Conservation (phyloP, 345 rosid species). For the Lumnitzera littorea region DNA sequence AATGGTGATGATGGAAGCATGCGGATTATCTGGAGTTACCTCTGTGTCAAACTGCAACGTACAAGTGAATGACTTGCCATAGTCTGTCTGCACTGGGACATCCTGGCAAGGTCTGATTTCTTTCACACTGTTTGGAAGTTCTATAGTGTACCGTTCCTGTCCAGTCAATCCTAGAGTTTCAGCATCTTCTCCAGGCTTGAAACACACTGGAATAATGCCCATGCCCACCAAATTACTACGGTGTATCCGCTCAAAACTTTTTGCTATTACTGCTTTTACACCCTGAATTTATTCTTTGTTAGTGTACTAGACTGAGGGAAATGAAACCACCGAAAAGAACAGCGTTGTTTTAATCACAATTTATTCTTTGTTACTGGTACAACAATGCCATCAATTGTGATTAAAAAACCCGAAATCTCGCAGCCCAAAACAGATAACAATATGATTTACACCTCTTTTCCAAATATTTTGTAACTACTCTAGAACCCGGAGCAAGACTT, state of each 20-base stretch:
- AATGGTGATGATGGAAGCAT: too few species aligned
- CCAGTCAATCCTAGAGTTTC: conserved; percentile 74
- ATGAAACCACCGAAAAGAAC: background rate
- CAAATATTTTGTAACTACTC: conserved; percentile 88
- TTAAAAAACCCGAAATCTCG: too few species aligned
- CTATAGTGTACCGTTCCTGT: conserved; percentile 60
- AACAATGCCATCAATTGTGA: too few species aligned
- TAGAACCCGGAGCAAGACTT: conserved; percentile 96
- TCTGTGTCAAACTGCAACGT: conserved; percentile 70
- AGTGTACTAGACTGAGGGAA: background rate
- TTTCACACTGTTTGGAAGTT: conserved; percentile 48
- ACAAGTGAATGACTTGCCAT: conserved; percentile 67
- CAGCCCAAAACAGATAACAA: background rate
- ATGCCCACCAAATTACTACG: conserved; percentile 84
- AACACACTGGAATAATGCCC: conserved; percentile 81
- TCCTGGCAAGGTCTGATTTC: conserved; percentile 88
- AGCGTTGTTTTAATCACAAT: too few species aligned
- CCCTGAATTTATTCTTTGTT: conserved; percentile 34
- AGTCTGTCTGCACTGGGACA: conserved; percentile 53
- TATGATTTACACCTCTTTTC: conserved; percentile 37
- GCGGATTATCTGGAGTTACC: conserved; percentile 16
- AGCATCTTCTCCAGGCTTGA: conserved; percentile 79
- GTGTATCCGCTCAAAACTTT: conserved; percentile 88
- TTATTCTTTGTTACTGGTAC: conserved; percentile 2
- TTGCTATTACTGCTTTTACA: conserved; percentile 87